These are phyloP conservation scores for Larix sibirica DNA, from an alignment of 83 land plant species.

Conservation along the genomic window DNA sequence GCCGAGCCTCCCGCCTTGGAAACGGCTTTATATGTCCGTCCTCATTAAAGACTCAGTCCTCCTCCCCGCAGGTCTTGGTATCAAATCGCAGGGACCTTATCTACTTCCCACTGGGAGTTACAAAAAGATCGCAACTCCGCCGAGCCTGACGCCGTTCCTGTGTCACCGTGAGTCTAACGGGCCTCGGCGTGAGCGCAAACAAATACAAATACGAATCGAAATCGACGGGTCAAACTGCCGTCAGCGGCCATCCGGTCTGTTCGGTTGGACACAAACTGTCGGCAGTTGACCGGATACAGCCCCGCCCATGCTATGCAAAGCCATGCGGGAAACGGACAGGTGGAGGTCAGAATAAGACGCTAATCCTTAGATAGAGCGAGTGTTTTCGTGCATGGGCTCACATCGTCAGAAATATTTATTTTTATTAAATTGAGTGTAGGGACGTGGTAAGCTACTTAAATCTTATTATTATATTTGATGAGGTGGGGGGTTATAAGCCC, in stretches of 20 bases:
- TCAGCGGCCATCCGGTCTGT: neutral
- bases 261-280: neutral
- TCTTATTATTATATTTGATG: no score
- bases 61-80: neutral
- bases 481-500: no score
- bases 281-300: neutral
- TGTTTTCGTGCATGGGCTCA: no score
- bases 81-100: neutral
- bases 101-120: neutral
- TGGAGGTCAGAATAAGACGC: neutral
- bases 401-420: no score
- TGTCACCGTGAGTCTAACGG: neutral
- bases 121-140: neutral
- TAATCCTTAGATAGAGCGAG: no score
- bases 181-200: neutral
- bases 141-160: neutral
- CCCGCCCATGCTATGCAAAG: neutral
- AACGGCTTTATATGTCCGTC: no score
- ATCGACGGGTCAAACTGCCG: constrained; percentile 5
- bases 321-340: neutral
- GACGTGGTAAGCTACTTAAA: no score
- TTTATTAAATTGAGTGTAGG: no score
- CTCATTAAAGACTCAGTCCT: neutral
- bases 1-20: no score
- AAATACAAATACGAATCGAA: neutral